Evolutionary conservation across 2,329 filamentous ascomycete species (phyloP).

Genomic region (Colletotrichum cuscutae): DNA sequence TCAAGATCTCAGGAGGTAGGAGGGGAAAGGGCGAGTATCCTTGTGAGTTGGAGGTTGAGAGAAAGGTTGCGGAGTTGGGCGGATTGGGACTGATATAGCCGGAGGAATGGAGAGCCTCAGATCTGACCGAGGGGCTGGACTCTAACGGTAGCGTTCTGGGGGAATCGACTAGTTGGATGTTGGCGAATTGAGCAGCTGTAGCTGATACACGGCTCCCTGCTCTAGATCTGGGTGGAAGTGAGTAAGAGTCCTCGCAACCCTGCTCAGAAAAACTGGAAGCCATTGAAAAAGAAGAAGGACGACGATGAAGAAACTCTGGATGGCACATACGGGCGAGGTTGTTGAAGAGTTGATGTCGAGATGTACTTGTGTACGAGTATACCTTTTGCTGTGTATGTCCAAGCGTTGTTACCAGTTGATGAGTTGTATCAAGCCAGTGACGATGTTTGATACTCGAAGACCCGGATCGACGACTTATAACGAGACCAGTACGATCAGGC

Average conservation of each 20-base stretch:
- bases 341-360: conserved; percentile 10
- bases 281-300: conserved; percentile 41
- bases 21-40: conserved; percentile 42
- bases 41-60: conserved; percentile 38
- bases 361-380: conserved; percentile 6
- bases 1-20: conserved; percentile 41
- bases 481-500: conserved; percentile 27
- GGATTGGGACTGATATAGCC: conserved; percentile 42
- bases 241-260: conserved; percentile 45
- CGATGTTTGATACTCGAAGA: conserved; percentile 18
- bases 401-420: conserved; percentile 21
- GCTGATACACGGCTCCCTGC: conserved; percentile 44
- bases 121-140: conserved; percentile 38
- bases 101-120: conserved; percentile 39
- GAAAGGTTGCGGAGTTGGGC: conserved; percentile 39
- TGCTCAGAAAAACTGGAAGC: conserved; percentile 41
- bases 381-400: conserved; percentile 17
- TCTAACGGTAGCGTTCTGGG: conserved; percentile 38
- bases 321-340: conserved; percentile 41
- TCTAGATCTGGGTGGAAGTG: conserved; percentile 48
- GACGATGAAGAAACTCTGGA: conserved; percentile 40
- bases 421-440: conserved; percentile 24
- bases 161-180: conserved; percentile 41
- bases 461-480: conserved; percentile 30
- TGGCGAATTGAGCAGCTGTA: conserved; percentile 40